Evolutionary conservation across 805 yeast genomes (phyloP).

Genomic region (Candida broadrunensis): DNA sequence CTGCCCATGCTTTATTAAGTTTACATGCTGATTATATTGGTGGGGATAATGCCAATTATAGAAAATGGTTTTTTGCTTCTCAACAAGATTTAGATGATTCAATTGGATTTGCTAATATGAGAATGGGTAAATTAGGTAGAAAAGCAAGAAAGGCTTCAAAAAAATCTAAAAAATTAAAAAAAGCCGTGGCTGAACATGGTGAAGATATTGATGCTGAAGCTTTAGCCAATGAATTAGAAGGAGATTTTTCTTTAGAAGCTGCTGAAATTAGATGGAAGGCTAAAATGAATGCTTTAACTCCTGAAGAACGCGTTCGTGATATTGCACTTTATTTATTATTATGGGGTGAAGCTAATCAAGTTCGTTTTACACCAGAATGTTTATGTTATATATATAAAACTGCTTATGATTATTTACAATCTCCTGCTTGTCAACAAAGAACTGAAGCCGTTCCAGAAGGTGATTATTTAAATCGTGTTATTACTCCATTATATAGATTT

Average conservation of each 20-base stretch:
- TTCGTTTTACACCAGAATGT: conserved; percentile 88
- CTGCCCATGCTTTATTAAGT: conserved; percentile 79
- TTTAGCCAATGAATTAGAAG: conserved; percentile 69
- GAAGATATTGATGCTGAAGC: conserved; percentile 49
- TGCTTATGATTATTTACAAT: conserved; percentile 83
- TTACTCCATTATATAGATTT: conserved; percentile 85
- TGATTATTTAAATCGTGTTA: conserved; percentile 86
- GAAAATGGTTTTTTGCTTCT: conserved; percentile 87
- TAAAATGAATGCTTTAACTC: conserved; percentile 66
- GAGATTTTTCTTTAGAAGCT: conserved; percentile 76
- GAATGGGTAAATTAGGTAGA: conserved; percentile 68
- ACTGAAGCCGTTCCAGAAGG: conserved; percentile 82
- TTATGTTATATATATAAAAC: conserved; percentile 93
- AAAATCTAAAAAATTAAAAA: conserved; percentile 73
- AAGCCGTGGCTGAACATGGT: conserved; percentile 65
- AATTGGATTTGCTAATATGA: conserved; percentile 80
- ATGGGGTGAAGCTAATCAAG: conserved; percentile 94
- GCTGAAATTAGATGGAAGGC: conserved; percentile 90
- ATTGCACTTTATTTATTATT: conserved; percentile 69
- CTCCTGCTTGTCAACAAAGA: conserved; percentile 89
- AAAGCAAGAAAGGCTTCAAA: conserved; percentile 80
- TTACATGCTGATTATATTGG: conserved; percentile 87
- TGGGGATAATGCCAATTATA: conserved; percentile 81
- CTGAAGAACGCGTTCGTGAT: conserved; percentile 79
- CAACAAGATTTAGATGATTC: conserved; percentile 84